phyloP scores from a whole-genome alignment of 345 rosid species.

The Nephelium lappaceum region DNA sequence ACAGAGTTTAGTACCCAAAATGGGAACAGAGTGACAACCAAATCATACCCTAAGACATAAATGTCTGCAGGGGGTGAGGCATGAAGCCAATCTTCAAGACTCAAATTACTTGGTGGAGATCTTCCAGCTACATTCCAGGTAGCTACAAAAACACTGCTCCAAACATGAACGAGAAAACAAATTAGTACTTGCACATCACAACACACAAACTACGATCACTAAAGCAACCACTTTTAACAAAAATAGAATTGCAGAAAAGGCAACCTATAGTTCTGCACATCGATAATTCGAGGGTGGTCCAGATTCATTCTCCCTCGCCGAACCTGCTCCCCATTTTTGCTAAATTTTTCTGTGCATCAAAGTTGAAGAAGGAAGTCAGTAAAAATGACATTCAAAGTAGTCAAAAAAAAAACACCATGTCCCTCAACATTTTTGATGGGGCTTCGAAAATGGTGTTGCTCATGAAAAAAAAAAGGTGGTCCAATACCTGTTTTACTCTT shows the following conservation, averaged over 20 bases:
- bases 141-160: slow-evolving; percentile 82
- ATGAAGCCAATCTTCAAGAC: slow-evolving; percentile 94
- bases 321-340: slow-evolving; percentile 65
- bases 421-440: not conserved
- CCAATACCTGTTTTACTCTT: slow-evolving; percentile 82
- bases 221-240: not conserved
- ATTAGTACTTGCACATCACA: slow-evolving; percentile 10
- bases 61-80: slow-evolving; percentile 97
- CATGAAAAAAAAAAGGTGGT: not conserved
- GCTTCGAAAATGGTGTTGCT: not conserved
- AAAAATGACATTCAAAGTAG: slow-evolving; percentile 7
- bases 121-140: slow-evolving; percentile 99
- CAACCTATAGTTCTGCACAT: slow-evolving; percentile 94
- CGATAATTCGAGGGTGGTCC: slow-evolving; percentile 90
- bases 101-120: slow-evolving; percentile 82
- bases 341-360: slow-evolving; percentile 68
- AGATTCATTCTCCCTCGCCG: slow-evolving; percentile 85
- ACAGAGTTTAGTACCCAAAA: slow-evolving; percentile 8
- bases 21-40: slow-evolving; percentile 15
- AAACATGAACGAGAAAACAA: slow-evolving; percentile 21
- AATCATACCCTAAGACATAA: slow-evolving; percentile 86
- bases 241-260: not conserved
- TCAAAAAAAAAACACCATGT: slow-evolving; percentile 1
- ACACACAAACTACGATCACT: not conserved
- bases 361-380: not conserved